These are phyloP conservation scores for Ascochyta lentis DNA, from an alignment of 2,329 filamentous ascomycete genomes.

Conservation along the genomic window DNA sequence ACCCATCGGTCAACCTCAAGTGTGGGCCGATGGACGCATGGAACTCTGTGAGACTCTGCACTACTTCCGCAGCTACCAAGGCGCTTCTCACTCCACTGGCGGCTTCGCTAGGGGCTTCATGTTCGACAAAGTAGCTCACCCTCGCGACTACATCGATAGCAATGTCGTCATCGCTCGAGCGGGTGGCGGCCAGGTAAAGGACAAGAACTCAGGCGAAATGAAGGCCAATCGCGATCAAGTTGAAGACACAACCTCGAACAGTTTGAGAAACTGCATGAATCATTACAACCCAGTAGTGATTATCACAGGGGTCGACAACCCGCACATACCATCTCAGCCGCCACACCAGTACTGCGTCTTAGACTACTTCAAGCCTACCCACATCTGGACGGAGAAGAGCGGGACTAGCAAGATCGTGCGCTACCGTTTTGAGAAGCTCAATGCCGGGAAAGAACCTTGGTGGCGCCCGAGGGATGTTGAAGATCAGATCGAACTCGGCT, in stretches of 20 bases:
- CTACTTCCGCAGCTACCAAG: conserved; percentile 68
- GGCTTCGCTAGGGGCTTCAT: conserved; percentile 64
- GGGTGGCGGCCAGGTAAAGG: conserved; percentile 61
- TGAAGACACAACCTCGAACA: conserved; percentile 45
- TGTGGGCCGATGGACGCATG: conserved; percentile 66
- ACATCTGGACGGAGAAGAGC: conserved; percentile 70
- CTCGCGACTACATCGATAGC: conserved; percentile 64
- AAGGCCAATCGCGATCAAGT: conserved; percentile 57
- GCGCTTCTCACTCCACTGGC: conserved; percentile 62
- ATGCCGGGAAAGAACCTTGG: conserved; percentile 62
- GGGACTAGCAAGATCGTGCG: conserved; percentile 58
- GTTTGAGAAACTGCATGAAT: conserved; percentile 56
- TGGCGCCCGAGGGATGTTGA: conserved; percentile 57
- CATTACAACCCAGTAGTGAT: conserved; percentile 60
- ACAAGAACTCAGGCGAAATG: conserved; percentile 56
- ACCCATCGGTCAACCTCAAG: conserved; percentile 52
- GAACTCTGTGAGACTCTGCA: conserved; percentile 68
- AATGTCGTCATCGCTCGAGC: conserved; percentile 69
- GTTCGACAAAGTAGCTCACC: conserved; percentile 62
- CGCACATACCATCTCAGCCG: conserved; percentile 56
- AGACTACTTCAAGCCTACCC: conserved; percentile 71
- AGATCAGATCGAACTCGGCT: conserved; percentile 40
- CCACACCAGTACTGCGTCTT: conserved; percentile 69
- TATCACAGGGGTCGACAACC: conserved; percentile 60
- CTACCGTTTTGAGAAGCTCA: conserved; percentile 70